Percentiles rank a stretch among this genome's conserved stretches.
Conservation (phyloP, 768 basidiomycete species). For the Termitomyces sp. region DNA sequence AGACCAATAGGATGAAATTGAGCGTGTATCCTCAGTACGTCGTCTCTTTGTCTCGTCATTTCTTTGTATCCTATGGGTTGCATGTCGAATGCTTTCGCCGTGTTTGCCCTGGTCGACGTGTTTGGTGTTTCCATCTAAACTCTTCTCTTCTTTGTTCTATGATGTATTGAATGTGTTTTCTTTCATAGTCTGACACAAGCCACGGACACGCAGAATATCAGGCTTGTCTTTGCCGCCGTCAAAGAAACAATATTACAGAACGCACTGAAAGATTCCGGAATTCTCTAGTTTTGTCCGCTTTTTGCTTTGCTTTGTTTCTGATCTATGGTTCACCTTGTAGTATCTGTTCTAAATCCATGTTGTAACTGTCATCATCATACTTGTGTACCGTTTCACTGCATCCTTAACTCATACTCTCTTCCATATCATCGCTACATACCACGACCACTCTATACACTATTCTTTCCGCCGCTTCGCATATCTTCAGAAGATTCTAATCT, state of each 20-base stretch:
- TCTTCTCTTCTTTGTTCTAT: not conserved
- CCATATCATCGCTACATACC: constrained; percentile 1
- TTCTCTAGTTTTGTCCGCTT: constrained; percentile 2
- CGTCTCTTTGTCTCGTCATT: not conserved
- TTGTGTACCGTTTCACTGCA: not conserved
- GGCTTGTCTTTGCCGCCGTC: constrained; percentile 12
- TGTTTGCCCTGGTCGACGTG: not conserved
- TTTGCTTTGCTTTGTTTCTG: too few species aligned
- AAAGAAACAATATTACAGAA: constrained; percentile 15
- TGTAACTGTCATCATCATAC: not conserved
- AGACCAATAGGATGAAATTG: constrained; percentile 76
- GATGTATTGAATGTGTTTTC: not conserved
- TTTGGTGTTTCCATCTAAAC: too few species aligned
- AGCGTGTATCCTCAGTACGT: constrained; percentile 90
- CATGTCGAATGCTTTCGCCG: not conserved
- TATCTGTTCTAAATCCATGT: not conserved
- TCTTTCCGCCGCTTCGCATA: too few species aligned
- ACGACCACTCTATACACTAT: not conserved
- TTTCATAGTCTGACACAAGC: constrained; percentile 12
- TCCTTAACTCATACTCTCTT: not conserved
- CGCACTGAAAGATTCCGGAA: constrained; percentile 10
- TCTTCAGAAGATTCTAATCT: too few species aligned
- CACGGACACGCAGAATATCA: constrained; percentile 12
- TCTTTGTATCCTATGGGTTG: not conserved
- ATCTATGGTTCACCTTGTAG: not conserved